phyloP scores from a whole-genome alignment of 495 filamentous ascomycete species.

The Schizothecium vesticola region DNA sequence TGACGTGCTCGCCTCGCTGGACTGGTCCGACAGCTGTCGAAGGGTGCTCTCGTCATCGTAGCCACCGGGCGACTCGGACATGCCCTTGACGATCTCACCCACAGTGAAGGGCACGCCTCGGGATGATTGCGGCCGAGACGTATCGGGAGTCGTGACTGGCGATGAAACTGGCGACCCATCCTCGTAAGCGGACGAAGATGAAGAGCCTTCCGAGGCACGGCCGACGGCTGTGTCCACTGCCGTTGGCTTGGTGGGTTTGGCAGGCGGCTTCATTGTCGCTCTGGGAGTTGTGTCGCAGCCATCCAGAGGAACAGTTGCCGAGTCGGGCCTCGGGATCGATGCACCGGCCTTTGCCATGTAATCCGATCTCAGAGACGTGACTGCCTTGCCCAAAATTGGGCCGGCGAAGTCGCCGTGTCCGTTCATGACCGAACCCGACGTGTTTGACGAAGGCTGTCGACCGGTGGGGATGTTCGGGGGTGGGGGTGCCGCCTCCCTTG shows the following conservation, averaged over 20 bases:
- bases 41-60: constrained; percentile 25
- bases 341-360: background rate
- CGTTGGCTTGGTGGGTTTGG: constrained; percentile 7
- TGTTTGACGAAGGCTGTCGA: background rate
- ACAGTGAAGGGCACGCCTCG: constrained; percentile 23
- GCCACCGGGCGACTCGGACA: background rate
- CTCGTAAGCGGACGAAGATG: constrained; percentile 39
- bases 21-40: constrained; percentile 14
- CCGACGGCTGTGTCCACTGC: constrained; percentile 13
- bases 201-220: constrained; percentile 39
- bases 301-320: background rate
- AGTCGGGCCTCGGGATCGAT: background rate
- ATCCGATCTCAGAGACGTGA: background rate
- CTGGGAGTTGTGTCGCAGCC: background rate
- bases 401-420: background rate
- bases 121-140: constrained; percentile 41
- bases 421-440: background rate
- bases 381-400: background rate
- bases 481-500: constrained; percentile 24
- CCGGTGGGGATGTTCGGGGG: constrained; percentile 19
- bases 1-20: constrained; percentile 16
- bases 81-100: constrained; percentile 5
- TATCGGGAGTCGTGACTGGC: constrained; percentile 41
- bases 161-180: constrained; percentile 38
- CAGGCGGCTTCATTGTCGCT: background rate